Evolutionary conservation across 1,284 basidiomycete genomes (phyloP).

Genomic region (Crepidotus sp.): DNA sequence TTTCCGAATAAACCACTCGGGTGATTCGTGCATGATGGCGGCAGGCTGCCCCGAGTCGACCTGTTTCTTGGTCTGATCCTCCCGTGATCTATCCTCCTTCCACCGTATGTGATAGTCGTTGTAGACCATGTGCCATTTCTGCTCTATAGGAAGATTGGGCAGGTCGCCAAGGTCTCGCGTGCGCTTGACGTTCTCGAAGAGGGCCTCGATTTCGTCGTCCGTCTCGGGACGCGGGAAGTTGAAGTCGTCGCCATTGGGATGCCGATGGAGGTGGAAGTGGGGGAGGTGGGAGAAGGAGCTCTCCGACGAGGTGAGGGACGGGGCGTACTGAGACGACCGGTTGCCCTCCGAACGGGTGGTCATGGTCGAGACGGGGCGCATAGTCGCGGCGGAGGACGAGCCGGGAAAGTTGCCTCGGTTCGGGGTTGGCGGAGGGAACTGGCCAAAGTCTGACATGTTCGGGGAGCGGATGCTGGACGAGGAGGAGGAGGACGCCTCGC

Average conservation of each 20-base stretch:
- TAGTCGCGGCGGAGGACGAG: conserved; percentile 29
- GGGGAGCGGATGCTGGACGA: conserved; percentile 37
- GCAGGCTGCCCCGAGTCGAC: conserved; percentile 44
- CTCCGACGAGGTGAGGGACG: conserved; percentile 47
- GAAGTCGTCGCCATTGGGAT: conserved; percentile 50
- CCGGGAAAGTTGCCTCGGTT: conserved; percentile 20
- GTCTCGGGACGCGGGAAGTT: conserved; percentile 63
- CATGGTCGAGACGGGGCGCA: conserved; percentile 44
- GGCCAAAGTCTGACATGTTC: conserved; percentile 38
- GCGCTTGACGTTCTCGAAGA: conserved; percentile 70
- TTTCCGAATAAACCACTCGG: conserved; percentile 85
- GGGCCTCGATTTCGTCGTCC: conserved; percentile 64
- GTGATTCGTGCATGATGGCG: conserved; percentile 52
- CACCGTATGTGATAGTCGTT: conserved; percentile 78
- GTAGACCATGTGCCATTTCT: conserved; percentile 90
- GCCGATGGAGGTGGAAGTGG: conserved; percentile 42
- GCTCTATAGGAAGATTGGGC: conserved; percentile 60
- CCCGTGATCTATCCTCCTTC: conserved; percentile 58
- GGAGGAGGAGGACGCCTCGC: conserved; percentile 38
- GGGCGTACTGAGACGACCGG: conserved; percentile 51
- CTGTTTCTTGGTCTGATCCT: conserved; percentile 53
- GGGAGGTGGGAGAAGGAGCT: conserved; percentile 49
- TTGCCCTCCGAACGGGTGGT: conserved; percentile 54
- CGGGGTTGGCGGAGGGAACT: conserved; percentile 29
- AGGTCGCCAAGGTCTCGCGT: conserved; percentile 58